Conservation (phyloP, 2,329 filamentous ascomycete genomes). For the Penicillium freii region DNA sequence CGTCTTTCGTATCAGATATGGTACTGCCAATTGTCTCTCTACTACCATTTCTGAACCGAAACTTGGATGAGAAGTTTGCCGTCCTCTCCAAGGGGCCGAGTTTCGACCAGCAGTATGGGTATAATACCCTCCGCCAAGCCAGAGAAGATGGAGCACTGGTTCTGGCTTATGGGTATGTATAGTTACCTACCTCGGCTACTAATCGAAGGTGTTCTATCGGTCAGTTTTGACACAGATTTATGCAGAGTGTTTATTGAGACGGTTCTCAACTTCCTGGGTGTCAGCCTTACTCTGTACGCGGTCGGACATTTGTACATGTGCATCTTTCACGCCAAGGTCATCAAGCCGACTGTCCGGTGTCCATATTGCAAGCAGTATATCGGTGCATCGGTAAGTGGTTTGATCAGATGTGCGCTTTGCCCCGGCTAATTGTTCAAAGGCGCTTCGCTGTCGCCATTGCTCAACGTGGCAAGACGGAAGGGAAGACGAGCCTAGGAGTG, state of each 20-base stretch:
- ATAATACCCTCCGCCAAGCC: slow-evolving; percentile 69
- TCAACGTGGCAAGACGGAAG: slow-evolving; percentile 59
- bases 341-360: slow-evolving; percentile 69
- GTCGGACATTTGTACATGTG: slow-evolving; percentile 63
- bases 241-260: slow-evolving; percentile 40
- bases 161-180: slow-evolving; percentile 64
- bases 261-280: slow-evolving; percentile 62
- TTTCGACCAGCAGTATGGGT: slow-evolving; percentile 53
- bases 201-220: not conserved
- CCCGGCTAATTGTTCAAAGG: slow-evolving; percentile 28
- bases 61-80: slow-evolving; percentile 72
- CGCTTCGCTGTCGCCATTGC: slow-evolving; percentile 55
- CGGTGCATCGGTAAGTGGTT: slow-evolving; percentile 56
- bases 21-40: slow-evolving; percentile 68
- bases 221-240: not conserved
- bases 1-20: slow-evolving; percentile 69
- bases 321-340: slow-evolving; percentile 63
- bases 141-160: slow-evolving; percentile 69
- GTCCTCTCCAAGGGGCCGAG: slow-evolving; percentile 60
- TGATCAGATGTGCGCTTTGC: not conserved
- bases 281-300: slow-evolving; percentile 64
- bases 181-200: not conserved
- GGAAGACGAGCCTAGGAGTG: slow-evolving; percentile 40
- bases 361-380: slow-evolving; percentile 52
- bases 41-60: slow-evolving; percentile 66